These are phyloP conservation scores for Colletotrichum spinosum DNA, from an alignment of 2,329 filamentous ascomycete species.

Conservation along the genomic window DNA sequence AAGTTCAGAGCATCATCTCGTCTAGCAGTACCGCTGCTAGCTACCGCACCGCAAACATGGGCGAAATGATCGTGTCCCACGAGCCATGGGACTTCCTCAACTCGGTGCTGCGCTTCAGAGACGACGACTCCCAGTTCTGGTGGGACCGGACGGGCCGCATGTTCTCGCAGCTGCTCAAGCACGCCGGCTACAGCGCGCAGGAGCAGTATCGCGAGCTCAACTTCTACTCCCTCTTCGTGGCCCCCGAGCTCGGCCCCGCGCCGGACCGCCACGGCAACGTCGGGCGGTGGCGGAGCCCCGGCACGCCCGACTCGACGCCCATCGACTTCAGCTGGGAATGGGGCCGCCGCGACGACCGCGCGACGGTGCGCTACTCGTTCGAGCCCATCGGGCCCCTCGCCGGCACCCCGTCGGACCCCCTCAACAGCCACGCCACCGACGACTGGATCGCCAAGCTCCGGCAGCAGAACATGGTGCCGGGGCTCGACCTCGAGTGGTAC, in stretches of 20 bases:
- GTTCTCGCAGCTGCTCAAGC: constrained; percentile 32
- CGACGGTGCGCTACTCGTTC: constrained; percentile 27
- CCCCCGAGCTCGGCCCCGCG: constrained; percentile 32
- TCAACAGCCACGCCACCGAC: constrained; percentile 30
- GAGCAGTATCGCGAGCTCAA: constrained; percentile 35
- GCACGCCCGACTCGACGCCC: constrained; percentile 30
- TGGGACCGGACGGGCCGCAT: constrained; percentile 32
- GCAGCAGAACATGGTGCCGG: constrained; percentile 25
- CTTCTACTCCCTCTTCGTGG: constrained; percentile 35
- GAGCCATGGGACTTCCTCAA: constrained; percentile 35
- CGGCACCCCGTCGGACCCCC: constrained; percentile 30
- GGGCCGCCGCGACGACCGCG: constrained; percentile 8
- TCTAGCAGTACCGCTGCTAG: neutral
- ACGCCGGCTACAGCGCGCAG: constrained; percentile 30
- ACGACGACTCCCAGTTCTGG: constrained; percentile 35
- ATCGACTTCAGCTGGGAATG: constrained; percentile 37
- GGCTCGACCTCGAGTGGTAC: constrained; percentile 32
- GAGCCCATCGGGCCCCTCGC: constrained; percentile 31
- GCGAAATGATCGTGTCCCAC: constrained; percentile 32
- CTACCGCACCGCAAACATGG: constrained; percentile 14
- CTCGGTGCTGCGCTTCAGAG: constrained; percentile 31
- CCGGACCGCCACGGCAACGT: constrained; percentile 32
- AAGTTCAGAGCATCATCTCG: neutral
- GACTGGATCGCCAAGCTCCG: constrained; percentile 33
- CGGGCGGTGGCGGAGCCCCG: constrained; percentile 28